Percentiles rank a stretch among this genome's conserved stretches.
phyloP scores from a whole-genome alignment of 2,329 filamentous ascomycete genomes.

The Helotiales sp. region DNA sequence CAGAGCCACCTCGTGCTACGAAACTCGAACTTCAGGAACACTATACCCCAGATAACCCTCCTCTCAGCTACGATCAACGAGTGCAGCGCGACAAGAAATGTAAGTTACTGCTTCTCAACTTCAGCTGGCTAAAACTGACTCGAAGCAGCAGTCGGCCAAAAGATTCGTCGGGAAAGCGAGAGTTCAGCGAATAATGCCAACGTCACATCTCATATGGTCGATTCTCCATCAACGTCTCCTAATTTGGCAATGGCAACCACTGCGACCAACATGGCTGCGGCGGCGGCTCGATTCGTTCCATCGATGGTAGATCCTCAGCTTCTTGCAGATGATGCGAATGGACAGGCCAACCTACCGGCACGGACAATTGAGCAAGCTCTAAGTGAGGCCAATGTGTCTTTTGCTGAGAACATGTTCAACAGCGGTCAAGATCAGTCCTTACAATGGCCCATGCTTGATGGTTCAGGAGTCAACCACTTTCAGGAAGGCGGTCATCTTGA shows the following conservation, averaged over 20 bases:
- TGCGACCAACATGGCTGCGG: conserved; percentile 37
- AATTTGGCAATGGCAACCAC: conserved; percentile 40
- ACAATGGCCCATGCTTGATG: conserved; percentile 40
- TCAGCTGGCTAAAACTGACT: conserved; percentile 15
- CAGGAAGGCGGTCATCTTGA: conserved; percentile 14
- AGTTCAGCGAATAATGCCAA: conserved; percentile 23
- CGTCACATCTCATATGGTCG: conserved; percentile 20
- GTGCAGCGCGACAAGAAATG: conserved; percentile 46
- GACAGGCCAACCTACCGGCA: conserved; percentile 26
- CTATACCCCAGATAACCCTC: conserved; percentile 62
- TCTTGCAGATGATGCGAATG: conserved; percentile 36
- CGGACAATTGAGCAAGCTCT: conserved; percentile 35
- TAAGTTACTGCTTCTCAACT: conserved; percentile 39
- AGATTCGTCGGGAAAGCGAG: conserved; percentile 32
- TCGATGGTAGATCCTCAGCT: conserved; percentile 44
- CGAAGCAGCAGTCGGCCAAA: conserved; percentile 26
- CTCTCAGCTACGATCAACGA: conserved; percentile 53
- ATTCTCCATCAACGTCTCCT: conserved; percentile 38
- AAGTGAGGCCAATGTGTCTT: conserved; percentile 33
- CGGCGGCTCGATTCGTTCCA: conserved; percentile 39
- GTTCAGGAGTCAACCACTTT: conserved; percentile 17
- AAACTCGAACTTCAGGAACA: conserved; percentile 62
- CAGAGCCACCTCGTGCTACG: conserved; percentile 34
- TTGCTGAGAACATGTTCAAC: conserved; percentile 31
- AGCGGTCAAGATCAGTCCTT: conserved; percentile 30